Percentiles rank a stretch among this genome's conserved stretches.
phyloP scores from a whole-genome alignment of 208 protist species.

The Wallacemonas sp. region DNA sequence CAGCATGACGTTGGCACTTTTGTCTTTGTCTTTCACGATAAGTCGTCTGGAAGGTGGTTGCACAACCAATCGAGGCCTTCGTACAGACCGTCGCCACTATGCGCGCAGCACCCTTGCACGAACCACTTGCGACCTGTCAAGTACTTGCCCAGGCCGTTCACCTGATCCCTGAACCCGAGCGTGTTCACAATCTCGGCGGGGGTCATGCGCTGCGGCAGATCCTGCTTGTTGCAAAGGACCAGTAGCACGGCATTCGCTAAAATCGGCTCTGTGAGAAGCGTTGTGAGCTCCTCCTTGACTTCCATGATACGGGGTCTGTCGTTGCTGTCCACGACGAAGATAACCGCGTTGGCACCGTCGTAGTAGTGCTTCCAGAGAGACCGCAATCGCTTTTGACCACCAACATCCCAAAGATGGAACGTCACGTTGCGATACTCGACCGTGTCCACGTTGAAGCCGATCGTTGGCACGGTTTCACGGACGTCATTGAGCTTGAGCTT shows the following conservation, averaged over 20 bases:
- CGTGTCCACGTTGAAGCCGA: conserved; percentile 98
- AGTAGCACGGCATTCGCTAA: conserved; percentile 80
- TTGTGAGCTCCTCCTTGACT: conserved; percentile 71
- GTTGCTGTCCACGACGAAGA: conserved; percentile 95
- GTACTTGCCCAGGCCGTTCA: conserved; percentile 29
- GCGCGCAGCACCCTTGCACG: conserved; percentile 95
- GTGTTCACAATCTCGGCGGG: conserved; percentile 62
- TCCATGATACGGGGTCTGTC: conserved; percentile 86
- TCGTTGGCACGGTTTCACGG: conserved; percentile 97
- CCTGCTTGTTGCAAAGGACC: conserved; percentile 97
- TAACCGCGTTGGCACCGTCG: conserved; percentile 93
- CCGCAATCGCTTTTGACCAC: conserved; percentile 96
- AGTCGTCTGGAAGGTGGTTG: conserved; percentile 53
- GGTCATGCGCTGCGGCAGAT: conserved; percentile 71
- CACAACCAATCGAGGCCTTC: conserved; percentile 97
- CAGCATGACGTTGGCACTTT: too few species aligned
- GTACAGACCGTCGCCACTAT: conserved; percentile 95
- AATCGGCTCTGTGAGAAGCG: conserved; percentile 83
- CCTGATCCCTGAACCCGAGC: conserved; percentile 41
- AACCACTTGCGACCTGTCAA: conserved; percentile 85
- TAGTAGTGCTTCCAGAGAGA: conserved; percentile 97
- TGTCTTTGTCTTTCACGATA: background rate
- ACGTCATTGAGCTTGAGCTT: conserved; percentile 97
- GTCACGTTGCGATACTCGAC: conserved; percentile 98
- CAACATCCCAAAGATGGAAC: conserved; percentile 98